Percentiles rank a stretch among this genome's conserved stretches.
Evolutionary conservation across 73 alveolate species (phyloP).

Genomic region (Halteria grandinella): DNA sequence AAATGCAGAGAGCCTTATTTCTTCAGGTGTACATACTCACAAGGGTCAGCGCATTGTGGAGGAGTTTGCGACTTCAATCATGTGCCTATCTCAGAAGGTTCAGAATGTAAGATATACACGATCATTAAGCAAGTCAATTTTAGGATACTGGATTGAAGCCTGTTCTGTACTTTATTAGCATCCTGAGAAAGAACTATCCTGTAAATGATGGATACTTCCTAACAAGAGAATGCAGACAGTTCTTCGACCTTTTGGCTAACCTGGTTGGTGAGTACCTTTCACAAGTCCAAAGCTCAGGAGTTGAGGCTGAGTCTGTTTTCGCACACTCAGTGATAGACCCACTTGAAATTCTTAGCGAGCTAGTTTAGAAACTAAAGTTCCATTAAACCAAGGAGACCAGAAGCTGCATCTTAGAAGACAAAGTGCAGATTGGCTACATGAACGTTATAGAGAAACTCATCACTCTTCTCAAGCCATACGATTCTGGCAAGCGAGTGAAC

Average conservation of each 20-base stretch:
- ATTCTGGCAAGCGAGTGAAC: not conserved
- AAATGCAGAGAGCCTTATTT: not conserved
- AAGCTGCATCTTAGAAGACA: conserved; percentile 21
- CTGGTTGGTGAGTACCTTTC: conserved; percentile 24
- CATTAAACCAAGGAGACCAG: conserved; percentile 40
- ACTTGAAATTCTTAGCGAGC: conserved; percentile 12
- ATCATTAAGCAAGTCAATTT: not conserved
- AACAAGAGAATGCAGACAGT: conserved; percentile 46
- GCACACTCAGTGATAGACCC: conserved; percentile 13
- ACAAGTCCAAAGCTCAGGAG: not conserved
- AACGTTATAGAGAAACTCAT: conserved; percentile 23
- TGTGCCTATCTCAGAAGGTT: conserved; percentile 32
- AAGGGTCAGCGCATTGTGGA: conserved; percentile 20
- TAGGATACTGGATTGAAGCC: conserved; percentile 3
- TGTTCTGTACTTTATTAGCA: not conserved
- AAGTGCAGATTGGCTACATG: conserved; percentile 37
- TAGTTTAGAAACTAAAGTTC: conserved; percentile 36
- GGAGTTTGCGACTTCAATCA: conserved; percentile 21
- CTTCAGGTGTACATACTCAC: conserved; percentile 21
- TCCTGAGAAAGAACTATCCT: conserved; percentile 38
- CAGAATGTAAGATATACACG: not conserved
- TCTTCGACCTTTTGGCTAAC: conserved; percentile 35
- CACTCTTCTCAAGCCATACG: not conserved
- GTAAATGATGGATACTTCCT: conserved; percentile 5
- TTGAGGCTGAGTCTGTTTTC: not conserved